Evolutionary conservation across 306 rosid species (phyloP).

Genomic region (Cicer bijugum): DNA sequence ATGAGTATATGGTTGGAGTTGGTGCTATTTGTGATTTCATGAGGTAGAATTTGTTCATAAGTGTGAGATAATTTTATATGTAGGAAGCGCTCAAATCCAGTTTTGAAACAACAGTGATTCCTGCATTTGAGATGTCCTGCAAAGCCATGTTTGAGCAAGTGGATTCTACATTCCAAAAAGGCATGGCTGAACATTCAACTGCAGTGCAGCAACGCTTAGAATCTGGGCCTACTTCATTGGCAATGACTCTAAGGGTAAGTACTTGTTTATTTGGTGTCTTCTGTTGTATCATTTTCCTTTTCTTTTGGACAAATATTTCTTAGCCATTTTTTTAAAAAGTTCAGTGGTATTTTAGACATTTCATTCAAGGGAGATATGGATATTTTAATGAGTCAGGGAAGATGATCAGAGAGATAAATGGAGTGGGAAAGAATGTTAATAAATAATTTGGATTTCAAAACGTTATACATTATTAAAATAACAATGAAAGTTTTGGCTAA

Average conservation of each 20-base stretch:
- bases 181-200: constrained; percentile 83
- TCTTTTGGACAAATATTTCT: background rate
- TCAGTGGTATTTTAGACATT: background rate
- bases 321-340: background rate
- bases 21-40: constrained; percentile 24
- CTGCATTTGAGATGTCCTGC: constrained; percentile 94
- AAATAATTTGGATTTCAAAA: constrained; percentile 13
- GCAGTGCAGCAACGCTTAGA: constrained; percentile 85
- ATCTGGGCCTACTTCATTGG: constrained; percentile 76
- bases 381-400: constrained; percentile 14
- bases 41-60: constrained; percentile 22
- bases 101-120: constrained; percentile 77
- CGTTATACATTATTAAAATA: background rate
- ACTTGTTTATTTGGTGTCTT: constrained; percentile 35
- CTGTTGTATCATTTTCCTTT: constrained; percentile 22
- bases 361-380: constrained; percentile 3
- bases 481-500: background rate
- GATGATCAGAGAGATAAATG: constrained; percentile 12
- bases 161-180: constrained; percentile 91
- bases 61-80: constrained; percentile 38
- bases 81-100: constrained; percentile 85
- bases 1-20: constrained; percentile 12
- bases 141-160: constrained; percentile 97
- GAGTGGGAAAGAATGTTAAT: background rate
- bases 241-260: constrained; percentile 79